Percentiles rank a stretch among this genome's conserved stretches.
Conservation (phyloP, 1,284 basidiomycete genomes). For the Ustilago cynodontis region DNA sequence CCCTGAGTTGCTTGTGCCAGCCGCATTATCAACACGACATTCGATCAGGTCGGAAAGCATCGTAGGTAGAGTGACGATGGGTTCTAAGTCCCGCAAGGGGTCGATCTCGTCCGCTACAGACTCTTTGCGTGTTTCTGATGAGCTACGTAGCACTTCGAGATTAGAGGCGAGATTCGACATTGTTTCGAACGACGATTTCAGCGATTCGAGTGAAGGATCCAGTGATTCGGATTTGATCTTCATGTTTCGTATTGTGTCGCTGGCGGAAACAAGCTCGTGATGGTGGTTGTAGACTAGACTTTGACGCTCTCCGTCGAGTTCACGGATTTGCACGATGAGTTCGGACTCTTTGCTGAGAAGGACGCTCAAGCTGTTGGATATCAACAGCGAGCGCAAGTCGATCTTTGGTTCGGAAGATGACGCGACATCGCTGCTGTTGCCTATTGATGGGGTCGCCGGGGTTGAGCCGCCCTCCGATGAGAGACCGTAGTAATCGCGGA, state of each 20-base stretch:
- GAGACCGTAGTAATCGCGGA: constrained; percentile 66
- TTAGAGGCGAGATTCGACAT: constrained; percentile 49
- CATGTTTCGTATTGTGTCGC: constrained; percentile 83
- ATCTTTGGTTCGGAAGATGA: constrained; percentile 9
- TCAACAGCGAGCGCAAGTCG: constrained; percentile 41
- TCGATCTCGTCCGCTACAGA: constrained; percentile 1
- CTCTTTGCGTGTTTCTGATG: background rate
- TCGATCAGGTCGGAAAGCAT: constrained; percentile 52
- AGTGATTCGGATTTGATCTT: constrained; percentile 53
- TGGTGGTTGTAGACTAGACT: constrained; percentile 93
- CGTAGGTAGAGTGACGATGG: constrained; percentile 54
- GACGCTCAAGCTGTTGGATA: constrained; percentile 41
- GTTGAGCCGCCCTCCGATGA: constrained; percentile 21
- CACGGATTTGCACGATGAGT: constrained; percentile 76
- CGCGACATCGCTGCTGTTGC: background rate
- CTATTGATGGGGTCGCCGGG: constrained; percentile 13
- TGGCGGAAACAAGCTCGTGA: constrained; percentile 90
- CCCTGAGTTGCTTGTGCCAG: background rate
- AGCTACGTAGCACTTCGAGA: constrained; percentile 33
- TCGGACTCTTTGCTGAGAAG: constrained; percentile 53
- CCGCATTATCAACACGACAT: constrained; percentile 3
- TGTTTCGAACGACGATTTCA: constrained; percentile 44
- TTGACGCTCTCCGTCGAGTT: constrained; percentile 87
- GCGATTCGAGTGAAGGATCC: constrained; percentile 50
- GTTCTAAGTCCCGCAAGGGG: constrained; percentile 41